Conservation (phyloP, 2,329 filamentous ascomycete species). For the Penicillium sp. region DNA sequence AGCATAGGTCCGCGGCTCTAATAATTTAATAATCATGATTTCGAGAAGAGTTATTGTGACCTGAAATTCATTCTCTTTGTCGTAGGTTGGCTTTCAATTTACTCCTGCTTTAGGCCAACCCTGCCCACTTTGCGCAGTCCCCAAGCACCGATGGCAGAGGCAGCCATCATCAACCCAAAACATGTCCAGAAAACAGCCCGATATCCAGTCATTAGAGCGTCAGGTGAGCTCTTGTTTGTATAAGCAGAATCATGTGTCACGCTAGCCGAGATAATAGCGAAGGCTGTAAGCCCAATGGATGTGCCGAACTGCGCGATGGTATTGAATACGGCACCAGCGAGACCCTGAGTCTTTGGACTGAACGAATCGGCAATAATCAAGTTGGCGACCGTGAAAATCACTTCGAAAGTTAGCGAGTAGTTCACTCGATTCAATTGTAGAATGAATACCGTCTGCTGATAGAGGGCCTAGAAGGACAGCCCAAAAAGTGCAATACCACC, state of each 20-base stretch:
- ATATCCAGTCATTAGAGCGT: slow-evolving; percentile 58
- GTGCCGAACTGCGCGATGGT: slow-evolving; percentile 63
- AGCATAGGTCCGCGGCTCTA: background rate
- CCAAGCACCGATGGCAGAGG: slow-evolving; percentile 47
- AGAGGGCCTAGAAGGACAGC: slow-evolving; percentile 53
- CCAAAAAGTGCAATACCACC: slow-evolving; percentile 56
- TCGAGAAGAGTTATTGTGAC: background rate
- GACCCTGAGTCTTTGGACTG: slow-evolving; percentile 61
- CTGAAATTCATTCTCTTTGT: background rate
- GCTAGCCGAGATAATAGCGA: slow-evolving; percentile 53
- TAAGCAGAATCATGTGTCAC: slow-evolving; percentile 51
- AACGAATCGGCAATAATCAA: slow-evolving; percentile 63
- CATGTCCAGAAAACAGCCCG: slow-evolving; percentile 61
- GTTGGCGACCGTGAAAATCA: slow-evolving; percentile 63
- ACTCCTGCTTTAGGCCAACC: slow-evolving; percentile 56
- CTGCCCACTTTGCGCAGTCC: slow-evolving; percentile 56
- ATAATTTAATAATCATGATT: background rate
- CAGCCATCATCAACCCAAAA: slow-evolving; percentile 54
- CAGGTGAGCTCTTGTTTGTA: slow-evolving; percentile 24
- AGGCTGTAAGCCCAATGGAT: slow-evolving; percentile 59
- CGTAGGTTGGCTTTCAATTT: background rate
- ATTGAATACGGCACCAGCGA: slow-evolving; percentile 68
- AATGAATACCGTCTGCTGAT: slow-evolving; percentile 46
- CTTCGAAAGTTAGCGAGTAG: slow-evolving; percentile 20
- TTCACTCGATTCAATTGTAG: background rate